phyloP scores from a whole-genome alignment of 805 yeast genomes.

The Candida glaebosa region DNA sequence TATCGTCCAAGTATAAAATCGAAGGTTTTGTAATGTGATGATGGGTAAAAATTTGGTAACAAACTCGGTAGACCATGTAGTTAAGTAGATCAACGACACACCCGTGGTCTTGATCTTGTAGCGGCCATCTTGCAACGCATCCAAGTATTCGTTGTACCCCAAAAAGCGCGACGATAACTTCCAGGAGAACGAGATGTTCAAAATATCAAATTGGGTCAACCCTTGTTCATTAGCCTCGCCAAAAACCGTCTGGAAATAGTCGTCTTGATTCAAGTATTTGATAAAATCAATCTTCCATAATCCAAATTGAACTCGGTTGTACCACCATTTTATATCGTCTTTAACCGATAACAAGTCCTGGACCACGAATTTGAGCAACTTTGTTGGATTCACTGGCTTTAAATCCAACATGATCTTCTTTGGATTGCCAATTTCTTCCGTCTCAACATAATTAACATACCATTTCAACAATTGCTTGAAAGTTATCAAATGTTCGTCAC shows the following conservation, averaged over 20 bases:
- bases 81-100: conserved; percentile 33
- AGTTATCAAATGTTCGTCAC: conserved; percentile 30
- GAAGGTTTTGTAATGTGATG: conserved; percentile 26
- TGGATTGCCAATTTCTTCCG: conserved; percentile 8
- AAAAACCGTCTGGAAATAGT: conserved; percentile 26
- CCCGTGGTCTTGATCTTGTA: conserved; percentile 30
- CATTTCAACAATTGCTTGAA: conserved; percentile 31
- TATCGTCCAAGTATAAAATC: conserved; percentile 39
- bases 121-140: conserved; percentile 17
- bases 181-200: conserved; percentile 36
- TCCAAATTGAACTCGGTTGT: conserved; percentile 34
- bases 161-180: conserved; percentile 28
- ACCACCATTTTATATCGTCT: conserved; percentile 36
- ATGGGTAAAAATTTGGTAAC: conserved; percentile 35
- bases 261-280: conserved; percentile 38
- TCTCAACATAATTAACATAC: conserved; percentile 22
- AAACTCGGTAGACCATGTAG: conserved; percentile 36
- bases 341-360: conserved; percentile 26
- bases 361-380: conserved; percentile 25
- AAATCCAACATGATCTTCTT: conserved; percentile 36
- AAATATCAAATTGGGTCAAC: conserved; percentile 27
- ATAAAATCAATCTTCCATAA: conserved; percentile 38
- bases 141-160: conserved; percentile 32
- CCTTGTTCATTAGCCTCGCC: conserved; percentile 14
- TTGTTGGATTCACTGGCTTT: conserved; percentile 37